Percentiles rank a stretch among this genome's conserved stretches.
Evolutionary conservation across 2,329 filamentous ascomycete species (phyloP).

Genomic region (Penicillium glabrum): DNA sequence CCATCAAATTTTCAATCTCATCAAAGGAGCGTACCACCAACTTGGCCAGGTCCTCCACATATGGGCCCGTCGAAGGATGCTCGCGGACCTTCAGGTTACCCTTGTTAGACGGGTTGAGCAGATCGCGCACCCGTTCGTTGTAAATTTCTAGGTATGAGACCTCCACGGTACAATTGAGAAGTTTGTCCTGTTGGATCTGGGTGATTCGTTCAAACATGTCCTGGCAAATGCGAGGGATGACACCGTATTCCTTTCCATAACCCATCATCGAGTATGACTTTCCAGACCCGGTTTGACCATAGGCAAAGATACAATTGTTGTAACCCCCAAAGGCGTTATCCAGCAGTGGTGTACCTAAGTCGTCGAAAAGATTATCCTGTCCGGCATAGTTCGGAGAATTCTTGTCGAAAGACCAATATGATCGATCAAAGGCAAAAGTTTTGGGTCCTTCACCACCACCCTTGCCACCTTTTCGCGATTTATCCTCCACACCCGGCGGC

Average conservation of each 20-base stretch:
- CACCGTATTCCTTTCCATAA: conserved; percentile 91
- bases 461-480: conserved; percentile 59
- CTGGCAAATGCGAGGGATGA: conserved; percentile 95
- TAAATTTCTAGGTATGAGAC: conserved; percentile 99
- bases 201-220: conserved; percentile 93
- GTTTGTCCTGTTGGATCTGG: conserved; percentile 68
- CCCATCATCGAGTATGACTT: conserved; percentile 99
- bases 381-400: conserved; percentile 79
- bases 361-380: conserved; percentile 83
- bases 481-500: conserved; percentile 61
- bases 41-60: conserved; percentile 97
- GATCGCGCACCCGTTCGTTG: conserved; percentile 93
- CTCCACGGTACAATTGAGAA: conserved; percentile 86
- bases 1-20: conserved; percentile 97
- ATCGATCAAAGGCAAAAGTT: conserved; percentile 91
- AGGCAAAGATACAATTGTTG: conserved; percentile 99
- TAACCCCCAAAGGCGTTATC: conserved; percentile 99
- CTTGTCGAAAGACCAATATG: conserved; percentile 96
- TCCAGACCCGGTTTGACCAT: conserved; percentile 96
- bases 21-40: conserved; percentile 88
- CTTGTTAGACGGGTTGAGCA: conserved; percentile 93
- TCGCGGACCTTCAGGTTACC: conserved; percentile 96
- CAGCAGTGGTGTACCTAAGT: conserved; percentile 83
- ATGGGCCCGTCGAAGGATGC: conserved; percentile 94
- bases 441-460: conserved; percentile 69